These are phyloP conservation scores for Lentinula detonsa DNA, from an alignment of 768 basidiomycete species.

Conservation along the genomic window DNA sequence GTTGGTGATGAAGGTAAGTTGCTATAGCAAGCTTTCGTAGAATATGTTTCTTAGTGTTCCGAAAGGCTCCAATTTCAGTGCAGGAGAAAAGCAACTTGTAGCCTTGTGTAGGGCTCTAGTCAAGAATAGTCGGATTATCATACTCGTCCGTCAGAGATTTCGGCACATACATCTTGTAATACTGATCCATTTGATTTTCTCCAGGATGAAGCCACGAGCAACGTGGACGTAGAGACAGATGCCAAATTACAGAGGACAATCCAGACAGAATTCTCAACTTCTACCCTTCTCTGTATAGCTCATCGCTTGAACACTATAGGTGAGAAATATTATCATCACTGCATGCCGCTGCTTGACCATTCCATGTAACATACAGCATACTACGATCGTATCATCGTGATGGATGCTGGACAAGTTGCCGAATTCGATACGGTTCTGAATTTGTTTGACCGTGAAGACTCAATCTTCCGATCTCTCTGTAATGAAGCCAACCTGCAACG, in stretches of 20 bases:
- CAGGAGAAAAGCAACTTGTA: conserved; percentile 61
- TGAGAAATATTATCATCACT: conserved; percentile 12
- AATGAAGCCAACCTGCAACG: conserved; percentile 60
- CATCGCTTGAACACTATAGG: conserved; percentile 57
- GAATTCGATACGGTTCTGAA: conserved; percentile 73
- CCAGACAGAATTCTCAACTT: conserved; percentile 48
- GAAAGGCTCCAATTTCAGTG: conserved; percentile 54
- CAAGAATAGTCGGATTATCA: conserved; percentile 54
- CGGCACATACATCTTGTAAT: not conserved
- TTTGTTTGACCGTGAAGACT: conserved; percentile 54
- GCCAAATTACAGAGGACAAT: conserved; percentile 59
- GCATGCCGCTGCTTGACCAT: not conserved
- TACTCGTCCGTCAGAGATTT: conserved; percentile 33
- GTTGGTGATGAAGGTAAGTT: conserved; percentile 56
- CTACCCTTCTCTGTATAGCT: conserved; percentile 52
- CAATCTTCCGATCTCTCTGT: conserved; percentile 68
- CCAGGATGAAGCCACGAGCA: conserved; percentile 61
- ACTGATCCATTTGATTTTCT: not conserved
- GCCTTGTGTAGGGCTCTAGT: conserved; percentile 58
- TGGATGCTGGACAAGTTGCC: conserved; percentile 62
- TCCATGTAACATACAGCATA: conserved; percentile 30
- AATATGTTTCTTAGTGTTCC: not conserved
- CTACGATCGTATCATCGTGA: conserved; percentile 67
- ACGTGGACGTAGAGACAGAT: conserved; percentile 59
- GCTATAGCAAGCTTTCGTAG: not conserved